Conservation (phyloP, 208 protist genomes). For the Acanthamoeba healyi region DNA sequence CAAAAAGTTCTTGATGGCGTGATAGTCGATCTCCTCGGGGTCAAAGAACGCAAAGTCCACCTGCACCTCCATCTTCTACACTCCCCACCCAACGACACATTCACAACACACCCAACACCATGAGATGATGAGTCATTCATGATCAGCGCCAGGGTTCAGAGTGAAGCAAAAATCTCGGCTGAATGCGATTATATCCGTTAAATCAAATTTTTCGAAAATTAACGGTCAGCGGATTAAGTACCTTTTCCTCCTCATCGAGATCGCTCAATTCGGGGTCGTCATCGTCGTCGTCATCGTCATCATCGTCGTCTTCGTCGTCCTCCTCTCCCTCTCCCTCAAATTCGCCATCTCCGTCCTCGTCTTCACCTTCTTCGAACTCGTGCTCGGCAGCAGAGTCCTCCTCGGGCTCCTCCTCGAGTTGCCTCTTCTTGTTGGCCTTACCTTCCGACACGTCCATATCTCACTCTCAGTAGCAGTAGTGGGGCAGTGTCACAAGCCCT, state of each 20-base stretch:
- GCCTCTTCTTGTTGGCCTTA: not conserved
- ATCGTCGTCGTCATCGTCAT: not conserved
- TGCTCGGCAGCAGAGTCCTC: no score
- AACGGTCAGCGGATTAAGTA: not conserved
- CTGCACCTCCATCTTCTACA: slow-evolving; percentile 27
- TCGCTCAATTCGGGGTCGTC: slow-evolving; percentile 24
- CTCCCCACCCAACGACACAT: no score
- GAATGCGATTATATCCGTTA: not conserved
- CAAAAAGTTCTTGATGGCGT: slow-evolving; percentile 34
- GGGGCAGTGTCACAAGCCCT: no score
- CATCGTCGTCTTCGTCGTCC: not conserved
- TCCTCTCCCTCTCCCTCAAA: not conserved
- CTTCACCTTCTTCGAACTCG: not conserved
- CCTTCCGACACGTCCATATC: not conserved
- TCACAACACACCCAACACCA: no score
- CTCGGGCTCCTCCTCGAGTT: slow-evolving; percentile 15
- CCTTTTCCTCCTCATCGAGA: slow-evolving; percentile 23
- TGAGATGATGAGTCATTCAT: no score
- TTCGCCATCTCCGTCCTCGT: not conserved
- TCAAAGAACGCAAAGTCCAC: slow-evolving; percentile 47
- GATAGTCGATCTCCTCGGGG: slow-evolving; percentile 23
- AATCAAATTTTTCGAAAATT: not conserved
- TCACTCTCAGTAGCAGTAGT: no score
- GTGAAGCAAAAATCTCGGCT: no score
- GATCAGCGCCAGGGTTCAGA: no score